Conservation (phyloP, 306 rosid genomes). For the Lithocarpus polystachyus region DNA sequence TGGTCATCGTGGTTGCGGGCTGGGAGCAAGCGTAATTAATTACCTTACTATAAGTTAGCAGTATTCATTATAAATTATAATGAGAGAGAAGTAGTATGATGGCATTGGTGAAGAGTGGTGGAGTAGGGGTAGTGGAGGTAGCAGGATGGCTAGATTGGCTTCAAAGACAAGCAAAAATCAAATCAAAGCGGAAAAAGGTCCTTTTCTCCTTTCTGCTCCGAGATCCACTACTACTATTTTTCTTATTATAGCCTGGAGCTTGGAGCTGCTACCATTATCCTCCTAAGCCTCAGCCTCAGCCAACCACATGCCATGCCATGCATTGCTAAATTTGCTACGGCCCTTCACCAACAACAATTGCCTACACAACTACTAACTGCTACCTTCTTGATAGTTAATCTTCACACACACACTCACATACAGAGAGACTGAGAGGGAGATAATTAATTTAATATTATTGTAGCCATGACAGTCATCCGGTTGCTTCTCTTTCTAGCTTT, state of each 20-base stretch:
- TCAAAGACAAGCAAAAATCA: slow-evolving; percentile 53
- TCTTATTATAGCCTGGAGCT: neutral
- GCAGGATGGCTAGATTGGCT: slow-evolving; percentile 36
- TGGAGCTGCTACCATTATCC: neutral
- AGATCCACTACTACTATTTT: neutral
- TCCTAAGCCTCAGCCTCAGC: slow-evolving; percentile 10
- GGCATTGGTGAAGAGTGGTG: slow-evolving; percentile 5
- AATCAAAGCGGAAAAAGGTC: slow-evolving; percentile 6
- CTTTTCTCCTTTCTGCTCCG: slow-evolving; percentile 10
- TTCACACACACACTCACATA: too few species aligned
- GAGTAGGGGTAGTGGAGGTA: neutral
- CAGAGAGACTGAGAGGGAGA: neutral
- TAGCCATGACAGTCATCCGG: slow-evolving; percentile 32
- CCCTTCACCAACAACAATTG: slow-evolving; percentile 2
- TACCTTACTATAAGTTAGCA: too few species aligned
- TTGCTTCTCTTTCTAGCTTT: slow-evolving; percentile 50
- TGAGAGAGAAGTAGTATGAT: slow-evolving; percentile 14
- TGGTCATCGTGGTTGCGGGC: neutral
- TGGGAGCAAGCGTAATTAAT: too few species aligned
- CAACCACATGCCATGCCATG: slow-evolving; percentile 9
- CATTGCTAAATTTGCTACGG: neutral
- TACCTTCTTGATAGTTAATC: slow-evolving; percentile 1
- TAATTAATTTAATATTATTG: neutral
- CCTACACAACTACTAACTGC: neutral
- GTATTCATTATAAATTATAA: slow-evolving; percentile 1